A percentile compares a stretch with the other conserved stretches of the same genome.
phyloP scores from a whole-genome alignment of 306 rosid genomes.

The Acacia acuminata region DNA sequence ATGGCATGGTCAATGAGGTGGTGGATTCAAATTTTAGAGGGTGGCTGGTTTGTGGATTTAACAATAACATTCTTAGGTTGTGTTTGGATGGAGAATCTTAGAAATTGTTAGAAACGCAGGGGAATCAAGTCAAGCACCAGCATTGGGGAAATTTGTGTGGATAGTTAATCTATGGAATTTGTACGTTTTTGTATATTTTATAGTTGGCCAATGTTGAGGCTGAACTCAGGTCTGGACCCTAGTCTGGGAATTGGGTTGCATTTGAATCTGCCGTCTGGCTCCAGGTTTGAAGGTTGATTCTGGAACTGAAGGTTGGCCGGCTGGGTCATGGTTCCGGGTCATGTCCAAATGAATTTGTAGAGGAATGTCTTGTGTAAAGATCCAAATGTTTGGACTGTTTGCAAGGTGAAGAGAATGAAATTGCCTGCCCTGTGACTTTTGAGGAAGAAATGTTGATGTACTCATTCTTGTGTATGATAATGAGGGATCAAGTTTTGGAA shows the following conservation, averaged over 20 bases:
- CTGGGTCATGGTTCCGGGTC: neutral
- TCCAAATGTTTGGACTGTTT: neutral
- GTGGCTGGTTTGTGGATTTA: neutral
- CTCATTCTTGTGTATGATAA: neutral
- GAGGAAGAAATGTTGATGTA: neutral
- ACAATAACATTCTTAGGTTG: neutral
- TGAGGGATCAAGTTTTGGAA: constrained; percentile 18
- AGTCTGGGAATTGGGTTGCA: neutral
- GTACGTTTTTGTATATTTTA: neutral
- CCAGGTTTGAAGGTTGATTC: neutral
- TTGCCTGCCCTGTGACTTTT: neutral
- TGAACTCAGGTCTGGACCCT: neutral
- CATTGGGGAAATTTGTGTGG: neutral
- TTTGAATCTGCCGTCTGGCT: neutral
- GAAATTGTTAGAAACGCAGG: neutral
- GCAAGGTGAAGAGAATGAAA: neutral
- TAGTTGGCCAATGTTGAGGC: neutral
- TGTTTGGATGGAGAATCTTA: constrained; percentile 6
- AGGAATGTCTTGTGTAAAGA: neutral
- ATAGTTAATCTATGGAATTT: neutral
- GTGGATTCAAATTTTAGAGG: constrained; percentile 1
- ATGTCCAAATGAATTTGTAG: neutral
- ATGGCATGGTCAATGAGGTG: constrained; percentile 3
- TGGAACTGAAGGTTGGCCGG: neutral
- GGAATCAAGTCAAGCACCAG: constrained; percentile 6